Percentiles rank a stretch among this genome's conserved stretches.
These are phyloP conservation scores for Vigna reflexopilosa DNA, from an alignment of 306 rosid species.

Conservation along the genomic window DNA sequence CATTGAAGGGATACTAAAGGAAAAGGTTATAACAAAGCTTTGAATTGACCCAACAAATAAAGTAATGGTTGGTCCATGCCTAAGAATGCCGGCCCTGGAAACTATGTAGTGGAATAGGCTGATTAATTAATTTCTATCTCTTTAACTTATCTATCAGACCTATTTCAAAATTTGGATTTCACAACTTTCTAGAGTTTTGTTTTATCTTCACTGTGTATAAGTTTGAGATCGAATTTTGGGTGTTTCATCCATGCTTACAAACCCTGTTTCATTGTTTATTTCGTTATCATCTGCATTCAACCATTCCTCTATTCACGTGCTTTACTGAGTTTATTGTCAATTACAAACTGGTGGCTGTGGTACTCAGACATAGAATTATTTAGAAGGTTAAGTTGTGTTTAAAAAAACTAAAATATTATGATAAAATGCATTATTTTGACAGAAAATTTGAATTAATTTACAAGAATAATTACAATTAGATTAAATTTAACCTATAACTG, in stretches of 20 bases:
- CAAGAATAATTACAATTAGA: too few species aligned
- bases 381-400: too few species aligned
- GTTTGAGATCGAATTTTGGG: neutral
- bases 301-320: too few species aligned
- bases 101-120: neutral
- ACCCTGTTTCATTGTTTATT: neutral
- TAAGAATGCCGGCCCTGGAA: constrained; percentile 25
- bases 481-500: too few species aligned
- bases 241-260: neutral
- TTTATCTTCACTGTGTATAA: neutral
- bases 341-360: too few species aligned
- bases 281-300: too few species aligned
- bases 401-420: too few species aligned
- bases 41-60: neutral
- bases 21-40: neutral
- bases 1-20: neutral
- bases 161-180: neutral
- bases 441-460: too few species aligned
- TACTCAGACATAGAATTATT: too few species aligned
- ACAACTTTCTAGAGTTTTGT: neutral
- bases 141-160: neutral
- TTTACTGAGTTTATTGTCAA: too few species aligned
- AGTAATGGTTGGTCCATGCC: neutral
- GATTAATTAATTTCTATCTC: neutral
- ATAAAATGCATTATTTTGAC: too few species aligned